A percentile compares a stretch with the other conserved stretches of the same genome.
These are phyloP conservation scores for Lobosporangium transversale DNA, from an alignment of 192 early-diverging fungal genomes.

Conservation along the genomic window DNA sequence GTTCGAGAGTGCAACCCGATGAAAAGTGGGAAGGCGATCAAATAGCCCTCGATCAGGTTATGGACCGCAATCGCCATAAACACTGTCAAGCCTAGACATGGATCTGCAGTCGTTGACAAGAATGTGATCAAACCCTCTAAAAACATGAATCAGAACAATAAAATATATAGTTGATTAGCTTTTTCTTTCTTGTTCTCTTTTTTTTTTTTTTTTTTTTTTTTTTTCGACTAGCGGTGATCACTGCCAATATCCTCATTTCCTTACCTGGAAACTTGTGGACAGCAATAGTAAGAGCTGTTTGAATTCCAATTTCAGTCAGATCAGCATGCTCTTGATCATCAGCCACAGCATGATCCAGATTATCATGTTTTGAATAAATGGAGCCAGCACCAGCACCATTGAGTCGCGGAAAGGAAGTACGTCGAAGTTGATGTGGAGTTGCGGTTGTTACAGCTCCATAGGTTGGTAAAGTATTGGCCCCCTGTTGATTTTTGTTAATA, in stretches of 20 bases:
- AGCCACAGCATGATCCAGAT: constrained; percentile 36
- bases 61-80: constrained; percentile 64
- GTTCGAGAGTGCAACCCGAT: constrained; percentile 56
- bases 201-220: too few species aligned
- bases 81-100: constrained; percentile 59
- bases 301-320: constrained; percentile 60
- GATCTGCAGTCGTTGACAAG: constrained; percentile 57
- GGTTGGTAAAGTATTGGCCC: neutral
- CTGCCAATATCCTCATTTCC: too few species aligned
- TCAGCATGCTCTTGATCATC: constrained; percentile 45
- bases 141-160: constrained; percentile 13
- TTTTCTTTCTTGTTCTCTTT: neutral
- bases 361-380: constrained; percentile 43
- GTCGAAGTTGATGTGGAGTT: constrained; percentile 25
- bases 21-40: constrained; percentile 66
- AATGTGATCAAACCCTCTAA: constrained; percentile 68
- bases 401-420: constrained; percentile 41
- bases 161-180: constrained; percentile 11
- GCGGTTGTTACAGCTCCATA: constrained; percentile 17
- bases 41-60: constrained; percentile 65
- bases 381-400: constrained; percentile 1
- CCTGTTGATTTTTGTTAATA: neutral
- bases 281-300: constrained; percentile 63
- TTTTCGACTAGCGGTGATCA: too few species aligned
- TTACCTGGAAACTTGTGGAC: constrained; percentile 68